Percentiles rank a stretch among this genome's conserved stretches.
These are phyloP conservation scores for Marasmius sp. DNA, from an alignment of 1,284 basidiomycete species.

Conservation along the genomic window DNA sequence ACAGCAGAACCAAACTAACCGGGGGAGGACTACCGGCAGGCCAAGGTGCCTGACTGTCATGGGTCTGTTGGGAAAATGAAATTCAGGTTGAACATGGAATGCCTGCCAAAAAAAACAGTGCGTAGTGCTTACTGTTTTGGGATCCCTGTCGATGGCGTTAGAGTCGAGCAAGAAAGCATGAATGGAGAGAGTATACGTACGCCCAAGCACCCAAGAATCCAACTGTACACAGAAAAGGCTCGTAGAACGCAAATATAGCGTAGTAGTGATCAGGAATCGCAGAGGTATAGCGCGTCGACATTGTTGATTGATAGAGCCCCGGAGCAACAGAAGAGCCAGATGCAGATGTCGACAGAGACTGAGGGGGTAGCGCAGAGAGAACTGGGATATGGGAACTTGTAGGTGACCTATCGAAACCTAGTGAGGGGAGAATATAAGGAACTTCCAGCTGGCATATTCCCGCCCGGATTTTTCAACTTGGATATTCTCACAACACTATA, in stretches of 20 bases:
- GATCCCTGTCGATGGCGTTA: constrained; percentile 44
- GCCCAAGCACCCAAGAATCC: constrained; percentile 63
- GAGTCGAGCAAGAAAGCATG: constrained; percentile 7
- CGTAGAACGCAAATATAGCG: constrained; percentile 68
- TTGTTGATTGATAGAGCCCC: constrained; percentile 11
- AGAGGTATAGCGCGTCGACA: constrained; percentile 42
- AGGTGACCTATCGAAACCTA: neutral
- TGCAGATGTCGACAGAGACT: no score
- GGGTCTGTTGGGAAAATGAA: constrained; percentile 41
- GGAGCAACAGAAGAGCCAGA: neutral
- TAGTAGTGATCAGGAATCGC: constrained; percentile 73
- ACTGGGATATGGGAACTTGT: no score
- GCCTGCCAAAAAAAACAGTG: constrained; percentile 9
- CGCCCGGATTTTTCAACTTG: neutral
- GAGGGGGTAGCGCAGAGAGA: no score
- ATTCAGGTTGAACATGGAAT: constrained; percentile 10
- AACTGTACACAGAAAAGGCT: constrained; percentile 62
- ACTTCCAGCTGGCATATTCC: neutral
- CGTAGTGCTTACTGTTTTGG: constrained; percentile 49
- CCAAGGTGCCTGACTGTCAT: constrained; percentile 77
- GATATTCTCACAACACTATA: neutral
- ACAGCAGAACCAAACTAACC: constrained; percentile 12
- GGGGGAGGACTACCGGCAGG: constrained; percentile 46
- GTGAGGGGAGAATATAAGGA: constrained; percentile 12
- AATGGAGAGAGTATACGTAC: constrained; percentile 28